Evolutionary conservation across 2,329 filamentous ascomycete species (phyloP), one percentile per base, ranked within the genome.

Genomic region (Penicillium sp.): DNA sequence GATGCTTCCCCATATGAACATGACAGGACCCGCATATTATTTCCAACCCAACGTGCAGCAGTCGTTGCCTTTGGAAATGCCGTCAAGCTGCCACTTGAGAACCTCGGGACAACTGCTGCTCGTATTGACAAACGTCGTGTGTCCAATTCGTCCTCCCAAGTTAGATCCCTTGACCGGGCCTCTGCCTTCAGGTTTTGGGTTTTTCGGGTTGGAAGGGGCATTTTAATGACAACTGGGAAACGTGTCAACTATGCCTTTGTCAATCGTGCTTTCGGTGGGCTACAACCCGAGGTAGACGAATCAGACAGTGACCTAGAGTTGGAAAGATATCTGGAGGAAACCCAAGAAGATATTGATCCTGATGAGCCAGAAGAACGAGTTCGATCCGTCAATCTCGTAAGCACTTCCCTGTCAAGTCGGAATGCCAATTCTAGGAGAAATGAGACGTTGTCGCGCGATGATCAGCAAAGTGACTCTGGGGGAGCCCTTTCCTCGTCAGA

Each of bases 241-340:
- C 80, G 78, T 2, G 75, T 88, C 46, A 82, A 82, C 43, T 87
- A 83, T 69, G 74, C 77, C 16, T 81, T 81, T 59, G 81, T 86
- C 21, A 85, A 86, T 65, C 78, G 79, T 31, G 84, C 84, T 4
- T 88, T 87, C 71, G 85, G 86, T 31, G 86, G 86, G 24, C 43
- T 53, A 11, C 41, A 46, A 6, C 41, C 50, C 14, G 50, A 37
- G 22, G 13, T 53, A 4, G 29, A 75, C 27, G 69, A 70, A 27
- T 62, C 65, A 8, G 72, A 74, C 19, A 67, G 67, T 22, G 65
- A 76, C 13, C 31, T 45, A 59, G 63, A 75, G 48, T 74, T 72
- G 1, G 45, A 53, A 11, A 50, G 39, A 13, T 46, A 44, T 5
- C 73, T 77, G 56, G 82, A 83, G 61, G 71, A 73, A 46, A 64